Conservation (phyloP, 2,329 filamentous ascomycete genomes). For the Neofusicoccum cordaticola region DNA sequence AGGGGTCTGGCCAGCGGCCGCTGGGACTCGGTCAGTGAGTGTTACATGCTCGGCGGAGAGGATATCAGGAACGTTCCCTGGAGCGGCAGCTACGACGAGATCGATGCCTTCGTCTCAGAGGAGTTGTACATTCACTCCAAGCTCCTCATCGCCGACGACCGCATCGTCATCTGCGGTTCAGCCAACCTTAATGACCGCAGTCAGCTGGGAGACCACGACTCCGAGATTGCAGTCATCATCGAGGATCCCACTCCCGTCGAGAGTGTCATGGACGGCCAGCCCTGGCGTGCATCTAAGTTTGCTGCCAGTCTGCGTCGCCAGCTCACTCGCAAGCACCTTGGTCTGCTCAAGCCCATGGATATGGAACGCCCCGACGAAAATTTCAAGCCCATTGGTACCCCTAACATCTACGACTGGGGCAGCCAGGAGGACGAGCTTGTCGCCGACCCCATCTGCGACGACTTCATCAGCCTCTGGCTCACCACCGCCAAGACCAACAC, state of each 20-base stretch:
- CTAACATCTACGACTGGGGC: constrained; percentile 53
- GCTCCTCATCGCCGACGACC: constrained; percentile 78
- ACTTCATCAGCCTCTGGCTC: constrained; percentile 72
- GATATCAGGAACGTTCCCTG: constrained; percentile 65
- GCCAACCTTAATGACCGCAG: constrained; percentile 69
- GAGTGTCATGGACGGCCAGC: constrained; percentile 69
- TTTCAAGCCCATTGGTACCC: constrained; percentile 56
- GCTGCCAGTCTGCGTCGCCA: constrained; percentile 78
- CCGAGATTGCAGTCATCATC: constrained; percentile 85
- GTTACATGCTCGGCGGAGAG: constrained; percentile 77
- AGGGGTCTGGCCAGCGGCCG: constrained; percentile 50
- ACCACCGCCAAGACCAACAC: constrained; percentile 73
- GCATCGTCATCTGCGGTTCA: constrained; percentile 76
- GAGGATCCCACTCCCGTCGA: constrained; percentile 71
- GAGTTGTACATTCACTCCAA: constrained; percentile 66
- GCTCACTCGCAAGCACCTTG: constrained; percentile 89
- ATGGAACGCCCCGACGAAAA: constrained; percentile 59
- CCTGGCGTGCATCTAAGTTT: constrained; percentile 70
- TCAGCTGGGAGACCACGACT: constrained; percentile 80
- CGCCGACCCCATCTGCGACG: constrained; percentile 66
- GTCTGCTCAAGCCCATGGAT: constrained; percentile 72
- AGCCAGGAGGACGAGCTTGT: constrained; percentile 56
- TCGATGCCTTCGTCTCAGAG: constrained; percentile 62
- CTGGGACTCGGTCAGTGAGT: constrained; percentile 74
- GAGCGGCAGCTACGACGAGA: constrained; percentile 55